Percentiles rank a stretch among this genome's conserved stretches.
These are phyloP conservation scores for Rhodotorula sp. DNA, from an alignment of 1,284 basidiomycete genomes.

Conservation along the genomic window DNA sequence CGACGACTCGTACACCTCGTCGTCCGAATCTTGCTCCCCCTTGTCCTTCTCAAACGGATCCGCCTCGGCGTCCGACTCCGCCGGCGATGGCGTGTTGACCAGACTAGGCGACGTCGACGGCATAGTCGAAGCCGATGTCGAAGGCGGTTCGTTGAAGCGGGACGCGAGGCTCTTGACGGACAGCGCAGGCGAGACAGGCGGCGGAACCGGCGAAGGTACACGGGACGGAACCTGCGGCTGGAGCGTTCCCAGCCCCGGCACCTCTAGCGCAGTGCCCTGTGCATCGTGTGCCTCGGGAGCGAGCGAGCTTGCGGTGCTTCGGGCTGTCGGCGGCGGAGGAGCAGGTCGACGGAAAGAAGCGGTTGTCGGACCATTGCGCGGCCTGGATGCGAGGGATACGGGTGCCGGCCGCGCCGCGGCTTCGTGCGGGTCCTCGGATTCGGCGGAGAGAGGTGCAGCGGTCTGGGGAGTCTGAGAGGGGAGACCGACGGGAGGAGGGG, in stretches of 20 bases:
- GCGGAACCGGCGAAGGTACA: background rate
- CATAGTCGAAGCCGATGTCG: background rate
- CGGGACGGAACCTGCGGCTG: conserved; percentile 1
- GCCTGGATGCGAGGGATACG: background rate
- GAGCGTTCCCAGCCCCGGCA: background rate
- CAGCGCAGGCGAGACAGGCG: background rate
- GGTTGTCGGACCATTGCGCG: background rate
- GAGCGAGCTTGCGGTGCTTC: background rate
- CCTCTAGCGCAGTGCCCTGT: background rate
- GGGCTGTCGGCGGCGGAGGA: conserved; percentile 6
- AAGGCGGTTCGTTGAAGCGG: conserved; percentile 10
- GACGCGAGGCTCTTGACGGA: conserved; percentile 16
- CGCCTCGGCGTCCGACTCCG: background rate
- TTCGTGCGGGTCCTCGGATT: fast-evolving
- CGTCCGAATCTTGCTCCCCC: background rate
- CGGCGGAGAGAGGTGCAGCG: background rate
- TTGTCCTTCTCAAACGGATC: conserved; percentile 7
- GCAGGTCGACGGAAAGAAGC: conserved; percentile 16
- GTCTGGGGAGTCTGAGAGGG: background rate
- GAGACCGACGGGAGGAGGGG: background rate
- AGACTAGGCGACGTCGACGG: background rate
- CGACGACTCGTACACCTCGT: background rate
- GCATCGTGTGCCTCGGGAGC: background rate
- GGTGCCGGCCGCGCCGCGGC: background rate
- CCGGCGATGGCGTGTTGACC: background rate